These are phyloP conservation scores for Stramenopiles sp. DNA, from an alignment of 352 stramenopile genomes.

Conservation along the genomic window DNA sequence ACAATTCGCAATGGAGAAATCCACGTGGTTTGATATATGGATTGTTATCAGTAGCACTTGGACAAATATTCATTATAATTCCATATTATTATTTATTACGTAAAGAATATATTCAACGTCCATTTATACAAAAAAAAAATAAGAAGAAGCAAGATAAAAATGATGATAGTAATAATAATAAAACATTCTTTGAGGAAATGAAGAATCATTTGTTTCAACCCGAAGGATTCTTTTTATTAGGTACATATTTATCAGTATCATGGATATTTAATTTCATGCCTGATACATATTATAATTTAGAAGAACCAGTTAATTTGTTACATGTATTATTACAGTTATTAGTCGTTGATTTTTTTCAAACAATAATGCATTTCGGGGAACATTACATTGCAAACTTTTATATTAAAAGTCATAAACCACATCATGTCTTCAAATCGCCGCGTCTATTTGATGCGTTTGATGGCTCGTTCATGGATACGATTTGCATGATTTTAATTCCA, in stretches of 20 bases:
- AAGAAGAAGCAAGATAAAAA: too few species aligned
- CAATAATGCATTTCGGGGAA: conserved; percentile 38
- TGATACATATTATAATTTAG: conserved; percentile 41
- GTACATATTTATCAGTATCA: conserved; percentile 34
- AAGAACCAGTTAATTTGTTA: conserved; percentile 33
- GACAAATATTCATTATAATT: too few species aligned
- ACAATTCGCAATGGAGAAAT: too few species aligned
- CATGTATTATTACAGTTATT: conserved; percentile 32
- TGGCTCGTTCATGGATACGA: conserved; percentile 37
- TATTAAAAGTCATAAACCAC: conserved; percentile 46
- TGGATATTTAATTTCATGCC: conserved; percentile 50
- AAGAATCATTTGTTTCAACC: conserved; percentile 37
- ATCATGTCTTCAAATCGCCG: conserved; percentile 54
- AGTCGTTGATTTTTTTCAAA: conserved; percentile 43
- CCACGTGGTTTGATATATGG: too few species aligned
- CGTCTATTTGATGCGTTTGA: conserved; percentile 58
- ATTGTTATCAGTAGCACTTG: too few species aligned
- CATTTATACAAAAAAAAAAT: too few species aligned
- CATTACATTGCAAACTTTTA: conserved; percentile 39
- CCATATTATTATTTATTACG: too few species aligned
- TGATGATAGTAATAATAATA: too few species aligned
- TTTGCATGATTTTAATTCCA: conserved; percentile 48
- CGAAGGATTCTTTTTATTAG: conserved; percentile 44
- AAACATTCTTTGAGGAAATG: conserved; percentile 35
- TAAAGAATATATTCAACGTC: too few species aligned